Evolutionary conservation across 2,329 filamentous ascomycete species (phyloP), one percentile per base, ranked within the genome.

Genomic region (Arachnopeziza araneosa): DNA sequence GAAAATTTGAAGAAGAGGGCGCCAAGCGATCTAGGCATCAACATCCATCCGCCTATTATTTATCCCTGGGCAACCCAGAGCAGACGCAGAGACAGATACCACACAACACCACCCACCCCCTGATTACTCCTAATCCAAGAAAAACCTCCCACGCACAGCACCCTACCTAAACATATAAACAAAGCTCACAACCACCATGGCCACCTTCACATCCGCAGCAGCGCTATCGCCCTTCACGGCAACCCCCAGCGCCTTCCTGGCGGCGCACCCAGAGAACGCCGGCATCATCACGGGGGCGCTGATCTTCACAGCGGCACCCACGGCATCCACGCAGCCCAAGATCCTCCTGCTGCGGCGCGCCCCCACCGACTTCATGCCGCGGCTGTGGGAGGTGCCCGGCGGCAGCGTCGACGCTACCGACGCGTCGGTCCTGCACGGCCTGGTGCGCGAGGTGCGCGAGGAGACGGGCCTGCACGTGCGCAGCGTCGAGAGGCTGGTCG

Each of bases 351-450:
- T 64, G 17, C 57, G 59, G 54, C 64, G 64, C 23, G 55, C 62
- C 1, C 2, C 57, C 5, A 55, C 55, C 1, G 60, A 66, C 44
- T 52, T 32, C 55, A 48, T 52, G 52, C 79, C 79, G 2, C 68
- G 75, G 59, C 69, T 64, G 3, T 82, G 80, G 80, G 80, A 83
- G 60, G 62, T 75, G 0, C 79, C 80, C 1, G 80, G 80, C 23
- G 80, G 80, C n/a, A 76, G 71, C 0, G 75, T 75, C 50, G 80
- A 82, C 55, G 55, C 67, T 0, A 68, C 70, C 0, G 79, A 82
- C 62, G 52, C 62, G 6, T 76, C 67, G 14, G 72, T 82, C 4
- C 70, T 82, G 3, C 65, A 74, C 53, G 75, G 73, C 19, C 76
- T 75, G n/a, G 76, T 74, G 19, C 74, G 80, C 19, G 80, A 83